Base-by-base conservation (phyloP, 2,329 filamentous ascomycete genomes). In the Diaporthe sp. region DNA sequence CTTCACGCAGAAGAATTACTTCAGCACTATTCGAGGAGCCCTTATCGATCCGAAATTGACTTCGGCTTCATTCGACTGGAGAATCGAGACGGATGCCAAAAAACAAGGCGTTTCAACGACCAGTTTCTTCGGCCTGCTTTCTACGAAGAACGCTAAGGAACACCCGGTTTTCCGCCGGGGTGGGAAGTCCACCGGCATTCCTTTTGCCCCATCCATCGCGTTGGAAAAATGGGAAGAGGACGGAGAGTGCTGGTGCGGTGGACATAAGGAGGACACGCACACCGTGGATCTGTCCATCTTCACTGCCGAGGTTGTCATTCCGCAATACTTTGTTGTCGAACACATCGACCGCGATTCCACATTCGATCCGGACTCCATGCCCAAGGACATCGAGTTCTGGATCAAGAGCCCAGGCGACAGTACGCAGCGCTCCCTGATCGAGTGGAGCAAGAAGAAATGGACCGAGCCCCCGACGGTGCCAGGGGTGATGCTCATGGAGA, bases 201-300 rank as follows among this genome's bases (percentile, higher is more conserved):
- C 71, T 61, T 79, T 79, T 80, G 85, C 87, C 1, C 87, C 89
- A 0, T 80, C 85, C n/a, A 83, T 87, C 0, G 95, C 94, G 0
- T 87, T 98, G 2, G 82, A 84, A 2, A 85, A 87, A 4, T 98
- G 96, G 95, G 87, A 92, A 13, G 94, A 98, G 67, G 89, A 93
- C 47, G 94, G 94, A 28, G 94, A 98, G 77, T 97, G 95, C 84
- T 98, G 95, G 94, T 98, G 96, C 83, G 92, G 93, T 6, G 88
- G 86, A 4, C 84, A 85, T 20, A 84, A 85, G 22, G 83, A 84
- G 15, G 81, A 82, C 22, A 87, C 87, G 10, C 87, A 89, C 67
- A 90, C 91, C 51, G 91, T 92, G 2, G 90, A 91, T 72, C 85
- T 98, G 22, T 90, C 90, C 12, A 90, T 97, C 25, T 83, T 91